Base-by-base conservation (phyloP, 192 early-diverging fungal species). In the Coemansia sp. region DNA sequence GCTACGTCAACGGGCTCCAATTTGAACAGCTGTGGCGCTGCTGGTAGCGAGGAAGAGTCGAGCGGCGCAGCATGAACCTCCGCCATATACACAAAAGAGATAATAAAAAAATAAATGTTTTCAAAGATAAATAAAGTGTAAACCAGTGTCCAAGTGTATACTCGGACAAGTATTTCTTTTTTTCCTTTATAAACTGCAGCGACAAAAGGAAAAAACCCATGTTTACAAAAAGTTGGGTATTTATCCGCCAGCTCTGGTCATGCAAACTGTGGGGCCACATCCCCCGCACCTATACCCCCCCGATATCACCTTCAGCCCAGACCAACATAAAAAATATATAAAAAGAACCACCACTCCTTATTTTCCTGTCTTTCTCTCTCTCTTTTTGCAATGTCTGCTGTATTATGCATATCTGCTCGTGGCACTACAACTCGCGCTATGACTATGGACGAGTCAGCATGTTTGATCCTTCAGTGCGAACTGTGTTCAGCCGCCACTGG, bases 21-120 rank as follows among this genome's bases (percentile, higher is more conserved):
- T 40, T 76, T 65, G 47, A 86, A 86, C 53, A 88, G 76, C 49
- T 70, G 76, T 9, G 83, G 80, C 19, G 61, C 54, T 39, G 61
- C 8, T 3, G 47, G 24, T 1, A 15, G 2, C 1, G 56, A 57
- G 11, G 32, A 35, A 31, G 25, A 7, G 51, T 54, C 51, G 27
- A 54, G 14, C 12, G 32, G 7, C n/a, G n/a, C n/a, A n/a, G n/a
- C n/a, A n/a, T n/a, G n/a, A n/a, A n/a, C n/a, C n/a, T n/a, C n/a
- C n/a, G n/a, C n/a, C n/a, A n/a, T n/a, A 38, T 38, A 38, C 5
- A 38, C 41, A 38, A 58, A 11, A 58, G 9, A 58, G 19, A 58
- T 7, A 56, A 38, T 37, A 54, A 54, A 32, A 14, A 29, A 42
- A 35, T 5, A 35, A 35, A 35, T 2, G 7, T 35, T 35, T 35